These are phyloP conservation scores for Ascochyta pisi DNA, from an alignment of 2,329 filamentous ascomycete genomes.

Conservation along the genomic window DNA sequence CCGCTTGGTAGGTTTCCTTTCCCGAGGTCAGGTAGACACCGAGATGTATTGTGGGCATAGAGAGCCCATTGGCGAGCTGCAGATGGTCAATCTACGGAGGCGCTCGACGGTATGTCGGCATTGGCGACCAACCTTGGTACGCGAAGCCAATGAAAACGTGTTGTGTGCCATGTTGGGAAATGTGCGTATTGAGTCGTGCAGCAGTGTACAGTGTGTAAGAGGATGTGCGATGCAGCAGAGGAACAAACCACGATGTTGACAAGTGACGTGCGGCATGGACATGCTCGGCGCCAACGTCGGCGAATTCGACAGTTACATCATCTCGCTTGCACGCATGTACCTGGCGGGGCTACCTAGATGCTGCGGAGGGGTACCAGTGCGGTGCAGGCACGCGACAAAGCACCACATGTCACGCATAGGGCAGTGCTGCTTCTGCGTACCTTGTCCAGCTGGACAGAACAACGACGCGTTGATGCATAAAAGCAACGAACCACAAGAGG, in stretches of 20 bases:
- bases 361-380: conserved; percentile 7
- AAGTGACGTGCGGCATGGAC: conserved; percentile 27
- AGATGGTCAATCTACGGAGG: conserved; percentile 26
- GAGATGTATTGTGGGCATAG: conserved; percentile 75
- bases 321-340: conserved; percentile 14
- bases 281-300: conserved; percentile 32
- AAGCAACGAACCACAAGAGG: conserved; percentile 23
- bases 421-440: conserved; percentile 19
- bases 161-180: conserved; percentile 40
- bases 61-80: conserved; percentile 64
- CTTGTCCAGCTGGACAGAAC: conserved; percentile 22
- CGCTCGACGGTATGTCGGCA: background rate
- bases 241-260: conserved; percentile 18
- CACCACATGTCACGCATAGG: conserved; percentile 12
- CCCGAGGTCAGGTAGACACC: conserved; percentile 76
- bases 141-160: conserved; percentile 52
- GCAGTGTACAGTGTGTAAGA: background rate
- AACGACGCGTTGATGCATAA: conserved; percentile 25
- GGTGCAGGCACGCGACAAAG: conserved; percentile 11
- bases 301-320: conserved; percentile 32
- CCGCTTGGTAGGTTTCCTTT: conserved; percentile 63
- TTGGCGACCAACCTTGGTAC: conserved; percentile 47
- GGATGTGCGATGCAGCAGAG: conserved; percentile 36
- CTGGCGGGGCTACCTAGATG: background rate
- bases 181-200: conserved; percentile 19